Percentiles rank a stretch among this genome's conserved stretches.
Conservation (phyloP, 2,329 filamentous ascomycete species). For the Colletotrichum eremochloae region DNA sequence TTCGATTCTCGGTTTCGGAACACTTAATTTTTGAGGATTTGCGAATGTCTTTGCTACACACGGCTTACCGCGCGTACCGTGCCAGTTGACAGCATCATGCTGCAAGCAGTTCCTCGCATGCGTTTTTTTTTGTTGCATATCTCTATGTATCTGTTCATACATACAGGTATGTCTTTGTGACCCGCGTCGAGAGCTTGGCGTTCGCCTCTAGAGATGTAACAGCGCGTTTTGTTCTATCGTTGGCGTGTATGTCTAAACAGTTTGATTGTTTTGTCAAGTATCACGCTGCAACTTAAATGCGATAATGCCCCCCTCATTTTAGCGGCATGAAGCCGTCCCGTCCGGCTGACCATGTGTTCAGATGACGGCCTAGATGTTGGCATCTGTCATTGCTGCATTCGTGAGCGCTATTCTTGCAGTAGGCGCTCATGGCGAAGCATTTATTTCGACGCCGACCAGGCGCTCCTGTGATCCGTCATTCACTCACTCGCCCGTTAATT, state of each 20-base stretch:
- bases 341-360: background rate
- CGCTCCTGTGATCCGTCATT: background rate
- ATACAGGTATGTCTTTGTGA: background rate
- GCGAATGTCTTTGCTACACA: background rate
- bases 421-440: background rate
- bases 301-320: background rate
- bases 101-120: too few species aligned
- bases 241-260: background rate
- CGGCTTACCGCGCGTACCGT: too few species aligned
- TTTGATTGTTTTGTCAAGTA: background rate
- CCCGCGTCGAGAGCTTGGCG: background rate
- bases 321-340: background rate
- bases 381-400: background rate
- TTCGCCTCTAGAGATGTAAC: too few species aligned
- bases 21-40: background rate
- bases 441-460: background rate
- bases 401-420: background rate
- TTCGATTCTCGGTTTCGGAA: slow-evolving; percentile 22
- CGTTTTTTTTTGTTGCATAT: too few species aligned
- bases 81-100: too few species aligned
- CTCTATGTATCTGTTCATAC: background rate
- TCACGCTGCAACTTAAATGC: background rate
- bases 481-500: too few species aligned
- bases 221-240: background rate
- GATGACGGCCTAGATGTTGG: background rate